phyloP scores from a whole-genome alignment of 352 stramenopile species.

The Aphanomyces invadans region DNA sequence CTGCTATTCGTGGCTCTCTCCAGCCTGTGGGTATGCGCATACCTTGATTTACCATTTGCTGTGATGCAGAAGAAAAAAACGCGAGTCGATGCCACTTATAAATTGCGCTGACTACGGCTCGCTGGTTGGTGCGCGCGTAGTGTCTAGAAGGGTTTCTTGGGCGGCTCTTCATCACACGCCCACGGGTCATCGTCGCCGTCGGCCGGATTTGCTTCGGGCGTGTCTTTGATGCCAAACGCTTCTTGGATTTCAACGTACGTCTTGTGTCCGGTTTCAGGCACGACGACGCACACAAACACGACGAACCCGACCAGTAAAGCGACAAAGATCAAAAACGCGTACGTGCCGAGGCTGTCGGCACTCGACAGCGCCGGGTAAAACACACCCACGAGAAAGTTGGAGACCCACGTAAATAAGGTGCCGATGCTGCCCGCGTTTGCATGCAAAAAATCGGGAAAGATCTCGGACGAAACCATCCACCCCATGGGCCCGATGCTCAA shows the following conservation, averaged over 20 bases:
- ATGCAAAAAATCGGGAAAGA: slow-evolving; percentile 26
- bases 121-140: too few species aligned
- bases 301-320: slow-evolving; percentile 33
- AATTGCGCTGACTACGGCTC: too few species aligned
- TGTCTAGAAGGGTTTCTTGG: slow-evolving; percentile 10
- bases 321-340: slow-evolving; percentile 38
- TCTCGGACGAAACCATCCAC: slow-evolving; percentile 18
- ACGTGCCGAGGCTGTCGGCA: slow-evolving; percentile 28
- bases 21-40: too few species aligned
- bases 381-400: slow-evolving; percentile 42
- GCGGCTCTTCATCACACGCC: neutral
- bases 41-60: too few species aligned
- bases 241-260: slow-evolving; percentile 31
- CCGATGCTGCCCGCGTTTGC: slow-evolving; percentile 16
- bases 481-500: slow-evolving; percentile 25
- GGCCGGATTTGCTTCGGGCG: neutral
- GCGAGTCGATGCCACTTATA: too few species aligned
- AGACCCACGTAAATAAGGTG: slow-evolving; percentile 28
- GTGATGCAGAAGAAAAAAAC: too few species aligned
- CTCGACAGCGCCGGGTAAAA: slow-evolving; percentile 31
- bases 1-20: too few species aligned
- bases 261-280: slow-evolving; percentile 29
- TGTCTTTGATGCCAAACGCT: slow-evolving; percentile 15
- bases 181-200: slow-evolving; percentile 6
- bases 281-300: slow-evolving; percentile 30